These are phyloP conservation scores for Olyra latifolia DNA, from an alignment of 176 grass and related monocot genomes.

Conservation along the genomic window DNA sequence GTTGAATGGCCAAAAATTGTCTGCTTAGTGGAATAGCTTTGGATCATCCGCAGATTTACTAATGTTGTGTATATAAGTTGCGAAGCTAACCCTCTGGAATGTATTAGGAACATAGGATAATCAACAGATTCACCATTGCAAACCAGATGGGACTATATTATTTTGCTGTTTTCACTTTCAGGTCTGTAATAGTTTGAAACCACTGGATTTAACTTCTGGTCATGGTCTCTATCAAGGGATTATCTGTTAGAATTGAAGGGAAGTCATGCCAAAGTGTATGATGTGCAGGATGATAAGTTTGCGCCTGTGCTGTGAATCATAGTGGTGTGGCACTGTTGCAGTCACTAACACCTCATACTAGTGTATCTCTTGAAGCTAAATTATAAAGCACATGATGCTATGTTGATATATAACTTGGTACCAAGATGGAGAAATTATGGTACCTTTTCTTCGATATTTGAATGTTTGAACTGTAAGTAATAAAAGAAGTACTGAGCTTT, in stretches of 20 bases:
- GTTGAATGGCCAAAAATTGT: background rate
- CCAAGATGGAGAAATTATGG: background rate
- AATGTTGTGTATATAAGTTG: background rate
- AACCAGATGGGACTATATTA: background rate
- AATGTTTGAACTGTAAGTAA: constrained; percentile 18
- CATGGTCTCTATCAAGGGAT: background rate
- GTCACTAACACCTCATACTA: background rate
- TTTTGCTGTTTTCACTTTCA: background rate
- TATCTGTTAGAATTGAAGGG: background rate
- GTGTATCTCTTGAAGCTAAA: constrained; percentile 8
- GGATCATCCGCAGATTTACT: constrained; percentile 11
- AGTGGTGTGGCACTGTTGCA: constrained; percentile 11
- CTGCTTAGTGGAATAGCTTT: constrained; percentile 26
- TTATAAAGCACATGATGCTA: background rate
- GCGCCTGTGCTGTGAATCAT: background rate
- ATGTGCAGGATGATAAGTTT: background rate
- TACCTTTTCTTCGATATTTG: background rate
- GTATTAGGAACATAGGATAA: background rate
- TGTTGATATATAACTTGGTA: background rate
- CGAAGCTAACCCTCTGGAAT: background rate
- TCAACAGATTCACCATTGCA: background rate
- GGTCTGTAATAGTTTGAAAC: background rate
- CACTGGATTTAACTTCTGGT: background rate
- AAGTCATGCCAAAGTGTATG: background rate
- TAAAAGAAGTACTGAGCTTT: background rate